Evolutionary conservation across 108 stramenopile species (phyloP).

Genomic region (Nitzschia sp.): DNA sequence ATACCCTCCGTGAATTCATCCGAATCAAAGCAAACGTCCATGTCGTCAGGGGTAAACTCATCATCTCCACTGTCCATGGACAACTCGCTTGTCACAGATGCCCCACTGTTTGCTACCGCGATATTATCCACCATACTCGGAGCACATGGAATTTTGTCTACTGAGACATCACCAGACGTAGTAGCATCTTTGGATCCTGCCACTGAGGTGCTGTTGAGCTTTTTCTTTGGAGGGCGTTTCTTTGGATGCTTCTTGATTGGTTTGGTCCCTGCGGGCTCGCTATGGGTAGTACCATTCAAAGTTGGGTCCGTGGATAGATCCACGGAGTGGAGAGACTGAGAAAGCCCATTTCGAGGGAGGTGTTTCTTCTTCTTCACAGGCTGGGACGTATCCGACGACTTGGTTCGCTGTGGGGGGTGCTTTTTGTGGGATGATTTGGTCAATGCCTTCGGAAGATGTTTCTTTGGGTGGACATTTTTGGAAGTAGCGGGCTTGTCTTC

Average conservation of each 20-base stretch:
- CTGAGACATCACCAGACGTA: no score
- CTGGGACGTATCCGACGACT: no score
- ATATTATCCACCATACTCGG: no score
- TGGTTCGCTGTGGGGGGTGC: no score
- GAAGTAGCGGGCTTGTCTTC: neutral
- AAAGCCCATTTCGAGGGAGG: neutral
- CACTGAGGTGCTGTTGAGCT: neutral
- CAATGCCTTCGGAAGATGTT: neutral
- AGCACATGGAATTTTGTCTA: no score
- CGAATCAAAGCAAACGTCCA: constrained; percentile 27
- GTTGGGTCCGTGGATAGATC: no score
- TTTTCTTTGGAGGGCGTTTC: neutral
- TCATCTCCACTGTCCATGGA: neutral
- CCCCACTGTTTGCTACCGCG: no score
- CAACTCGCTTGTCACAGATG: no score
- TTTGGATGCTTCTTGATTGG: neutral
- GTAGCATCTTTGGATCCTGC: no score
- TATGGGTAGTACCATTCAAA: no score
- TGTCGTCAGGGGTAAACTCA: neutral
- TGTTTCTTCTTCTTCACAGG: neutral
- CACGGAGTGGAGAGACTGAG: neutral
- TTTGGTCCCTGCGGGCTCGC: neutral
- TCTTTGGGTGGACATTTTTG: neutral
- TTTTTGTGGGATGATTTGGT: neutral
- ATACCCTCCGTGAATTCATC: constrained; percentile 21